Percentiles rank a stretch among this genome's conserved stretches.
Conservation (phyloP, 345 rosid genomes). For the Eutrema japonicum region DNA sequence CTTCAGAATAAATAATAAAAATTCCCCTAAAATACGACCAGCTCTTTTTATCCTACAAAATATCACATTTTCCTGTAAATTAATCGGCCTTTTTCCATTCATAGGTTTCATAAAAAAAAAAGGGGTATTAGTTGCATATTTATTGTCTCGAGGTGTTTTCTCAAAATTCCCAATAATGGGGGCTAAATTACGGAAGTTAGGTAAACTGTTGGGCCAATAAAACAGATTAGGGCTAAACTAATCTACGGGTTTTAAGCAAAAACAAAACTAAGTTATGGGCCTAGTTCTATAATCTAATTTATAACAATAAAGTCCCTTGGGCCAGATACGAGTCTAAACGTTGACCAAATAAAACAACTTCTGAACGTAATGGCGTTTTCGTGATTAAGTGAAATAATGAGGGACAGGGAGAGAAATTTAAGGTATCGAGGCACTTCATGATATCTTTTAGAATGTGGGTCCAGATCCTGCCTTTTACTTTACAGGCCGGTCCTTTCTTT, state of each 20-base stretch:
- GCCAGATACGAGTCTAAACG: neutral
- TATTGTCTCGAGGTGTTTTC: too few species aligned
- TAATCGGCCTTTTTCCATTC: too few species aligned
- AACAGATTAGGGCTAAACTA: neutral
- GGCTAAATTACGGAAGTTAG: too few species aligned
- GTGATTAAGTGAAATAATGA: neutral
- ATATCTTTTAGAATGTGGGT: conserved; percentile 37
- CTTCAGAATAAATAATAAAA: too few species aligned
- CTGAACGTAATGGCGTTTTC: neutral
- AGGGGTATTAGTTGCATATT: too few species aligned
- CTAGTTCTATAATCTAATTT: neutral
- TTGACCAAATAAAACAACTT: conserved; percentile 10
- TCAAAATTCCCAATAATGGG: too few species aligned
- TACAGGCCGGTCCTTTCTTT: conserved; percentile 41
- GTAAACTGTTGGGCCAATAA: neutral
- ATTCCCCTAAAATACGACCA: too few species aligned
- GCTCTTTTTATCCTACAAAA: too few species aligned
- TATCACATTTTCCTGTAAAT: too few species aligned
- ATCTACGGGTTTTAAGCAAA: neutral
- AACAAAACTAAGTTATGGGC: neutral
- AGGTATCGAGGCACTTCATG: conserved; percentile 37
- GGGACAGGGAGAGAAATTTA: conserved; percentile 18
- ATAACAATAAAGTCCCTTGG: neutral
- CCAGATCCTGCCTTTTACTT: conserved; percentile 37
- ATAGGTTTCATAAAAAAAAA: too few species aligned